These are phyloP conservation scores for Penicillium sp. DNA, from an alignment of 2,329 filamentous ascomycete genomes.

Conservation along the genomic window DNA sequence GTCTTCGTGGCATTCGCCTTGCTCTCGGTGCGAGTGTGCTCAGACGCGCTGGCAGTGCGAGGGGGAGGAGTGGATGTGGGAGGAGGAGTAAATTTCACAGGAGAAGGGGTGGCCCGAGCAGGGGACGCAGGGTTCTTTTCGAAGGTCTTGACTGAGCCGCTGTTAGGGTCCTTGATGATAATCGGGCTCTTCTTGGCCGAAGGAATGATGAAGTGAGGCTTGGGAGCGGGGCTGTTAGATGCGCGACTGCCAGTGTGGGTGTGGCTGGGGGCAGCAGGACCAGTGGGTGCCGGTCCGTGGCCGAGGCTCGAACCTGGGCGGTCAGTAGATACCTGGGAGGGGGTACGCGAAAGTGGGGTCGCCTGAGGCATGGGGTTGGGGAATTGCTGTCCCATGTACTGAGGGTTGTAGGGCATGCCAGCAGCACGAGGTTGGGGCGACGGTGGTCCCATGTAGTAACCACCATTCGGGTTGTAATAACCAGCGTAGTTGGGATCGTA, in stretches of 20 bases:
- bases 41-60: slow-evolving; percentile 58
- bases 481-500: slow-evolving; percentile 41
- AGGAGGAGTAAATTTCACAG: slow-evolving; percentile 56
- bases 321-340: slow-evolving; percentile 68
- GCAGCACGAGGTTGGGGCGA: slow-evolving; percentile 43
- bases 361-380: slow-evolving; percentile 46
- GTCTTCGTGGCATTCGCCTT: slow-evolving; percentile 54
- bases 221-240: slow-evolving; percentile 51
- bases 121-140: slow-evolving; percentile 57
- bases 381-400: slow-evolving; percentile 27
- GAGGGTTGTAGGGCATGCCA: slow-evolving; percentile 44
- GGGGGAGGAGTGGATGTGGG: slow-evolving; percentile 74
- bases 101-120: slow-evolving; percentile 47
- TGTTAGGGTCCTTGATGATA: slow-evolving; percentile 72
- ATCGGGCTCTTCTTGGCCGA: slow-evolving; percentile 62
- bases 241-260: slow-evolving; percentile 47
- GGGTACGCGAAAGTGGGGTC: slow-evolving; percentile 67
- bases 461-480: slow-evolving; percentile 31
- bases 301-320: slow-evolving; percentile 53
- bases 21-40: slow-evolving; percentile 65
- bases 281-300: slow-evolving; percentile 46
- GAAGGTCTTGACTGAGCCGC: slow-evolving; percentile 66
- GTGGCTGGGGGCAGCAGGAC: slow-evolving; percentile 44
- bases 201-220: slow-evolving; percentile 56
- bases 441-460: slow-evolving; percentile 39